Base-by-base conservation (phyloP, 129 eudicot species). In the Apium graveolens region DNA sequence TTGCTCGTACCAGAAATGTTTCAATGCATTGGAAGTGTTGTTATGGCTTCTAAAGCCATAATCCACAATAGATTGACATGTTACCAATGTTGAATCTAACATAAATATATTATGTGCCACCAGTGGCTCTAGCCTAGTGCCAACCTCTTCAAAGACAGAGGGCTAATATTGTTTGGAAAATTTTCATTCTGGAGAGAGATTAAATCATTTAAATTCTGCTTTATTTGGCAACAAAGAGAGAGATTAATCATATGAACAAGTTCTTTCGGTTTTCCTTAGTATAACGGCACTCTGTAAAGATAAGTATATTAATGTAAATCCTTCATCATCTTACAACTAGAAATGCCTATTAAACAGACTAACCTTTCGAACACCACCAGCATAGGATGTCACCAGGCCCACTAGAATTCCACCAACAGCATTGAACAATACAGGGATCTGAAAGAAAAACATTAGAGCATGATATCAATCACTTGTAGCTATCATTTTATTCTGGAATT, bases 331-430 rank as follows among this genome's bases (percentile, higher is more conserved):
- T 41, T 42, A n/a, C 11, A 29, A 44, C 12, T 74, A 27, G 27
- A 5, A 6, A 45, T 26, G 26, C 5, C 37, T 77, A 60, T 13
- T 13, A 62, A 29, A 75, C 1, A 70, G 74, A 84, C 95, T 83
- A 78, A 84, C 99, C 99, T 95, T 95, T 77, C 96, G 83, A 51
- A 96, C 97, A 51, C 99, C 97, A 76, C 97, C 99, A 80, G 97
- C 99, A 83, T 92, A 92, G 53, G 93, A 81, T 60, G 99, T 96
- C 78, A 92, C 95, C 32, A 96, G 95, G 38, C 99, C 99, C 81
- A 96, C 99, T 83, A 95, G 96, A 83, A 93, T 93, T 72, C 98
- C 99, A 70, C 99, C 97, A 85, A 90, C 88, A 86, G 97, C 99
- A 87, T 96, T 96, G 78, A 88, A 76, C 73, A 89, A 53, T 65